Percentiles rank a stretch among this genome's conserved stretches.
These are phyloP conservation scores for Backusella liffmaniae DNA, from an alignment of 192 early-diverging fungal species.

Conservation along the genomic window DNA sequence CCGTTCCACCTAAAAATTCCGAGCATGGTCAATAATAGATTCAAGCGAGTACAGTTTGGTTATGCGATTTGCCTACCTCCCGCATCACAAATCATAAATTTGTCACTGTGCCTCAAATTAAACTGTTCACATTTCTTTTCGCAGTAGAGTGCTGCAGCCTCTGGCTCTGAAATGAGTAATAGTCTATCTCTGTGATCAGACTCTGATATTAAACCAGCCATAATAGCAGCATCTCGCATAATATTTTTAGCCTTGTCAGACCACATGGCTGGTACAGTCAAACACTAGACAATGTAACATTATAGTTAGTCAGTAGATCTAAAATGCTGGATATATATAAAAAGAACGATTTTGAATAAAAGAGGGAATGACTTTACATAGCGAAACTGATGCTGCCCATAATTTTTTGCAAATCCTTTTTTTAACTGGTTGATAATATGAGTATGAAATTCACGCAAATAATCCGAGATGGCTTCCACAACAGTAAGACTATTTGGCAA, in stretches of 20 bases:
- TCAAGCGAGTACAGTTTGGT: not conserved
- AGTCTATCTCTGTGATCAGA: slow-evolving; percentile 46
- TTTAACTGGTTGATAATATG: slow-evolving; percentile 44
- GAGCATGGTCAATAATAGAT: not conserved
- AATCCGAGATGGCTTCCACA: slow-evolving; percentile 48
- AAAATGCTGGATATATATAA: not conserved
- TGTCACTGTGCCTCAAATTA: slow-evolving; percentile 48
- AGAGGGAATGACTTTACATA: not conserved
- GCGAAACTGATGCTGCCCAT: slow-evolving; percentile 25
- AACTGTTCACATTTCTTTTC: slow-evolving; percentile 54
- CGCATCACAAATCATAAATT: slow-evolving; percentile 58
- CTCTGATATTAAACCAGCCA: slow-evolving; percentile 49
- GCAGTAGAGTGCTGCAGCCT: slow-evolving; percentile 58
- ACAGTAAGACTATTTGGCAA: slow-evolving; percentile 40
- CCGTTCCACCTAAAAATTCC: slow-evolving; percentile 38
- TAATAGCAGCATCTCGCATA: slow-evolving; percentile 53
- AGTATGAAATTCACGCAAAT: slow-evolving; percentile 42
- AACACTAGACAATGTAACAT: slow-evolving; percentile 25
- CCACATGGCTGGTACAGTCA: slow-evolving; percentile 57
- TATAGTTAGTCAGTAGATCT: not conserved
- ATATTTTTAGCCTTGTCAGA: slow-evolving; percentile 48
- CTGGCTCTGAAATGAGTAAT: slow-evolving; percentile 50
- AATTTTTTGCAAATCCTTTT: slow-evolving; percentile 42
- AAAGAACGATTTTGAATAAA: not conserved
- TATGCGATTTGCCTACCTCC: slow-evolving; percentile 31